A percentile compares a stretch with the other conserved stretches of the same genome.
Conservation (phyloP, 257 asterid genomes). For the Galeopsis tetrahit region DNA sequence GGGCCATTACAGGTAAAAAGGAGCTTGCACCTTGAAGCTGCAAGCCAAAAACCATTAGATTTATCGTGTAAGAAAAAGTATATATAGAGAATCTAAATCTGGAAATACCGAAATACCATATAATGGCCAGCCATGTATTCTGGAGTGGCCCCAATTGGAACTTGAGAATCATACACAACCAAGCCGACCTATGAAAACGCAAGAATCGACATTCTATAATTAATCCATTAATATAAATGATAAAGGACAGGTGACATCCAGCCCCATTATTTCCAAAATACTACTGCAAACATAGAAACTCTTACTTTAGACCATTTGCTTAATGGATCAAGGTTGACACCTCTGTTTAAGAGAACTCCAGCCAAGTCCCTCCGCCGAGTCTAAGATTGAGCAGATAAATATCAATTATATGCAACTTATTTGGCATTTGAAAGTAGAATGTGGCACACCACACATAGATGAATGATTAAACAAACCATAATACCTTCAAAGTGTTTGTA, state of each 20-base stretch:
- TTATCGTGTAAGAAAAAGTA: constrained; percentile 12
- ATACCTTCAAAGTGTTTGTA: constrained; percentile 89
- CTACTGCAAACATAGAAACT: constrained; percentile 6
- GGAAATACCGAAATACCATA: constrained; percentile 57
- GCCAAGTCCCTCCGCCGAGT: constrained; percentile 98
- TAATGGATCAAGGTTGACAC: constrained; percentile 92
- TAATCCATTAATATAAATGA: constrained; percentile 6
- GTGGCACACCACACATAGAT: background rate
- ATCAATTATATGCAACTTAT: constrained; percentile 32
- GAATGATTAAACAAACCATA: background rate
- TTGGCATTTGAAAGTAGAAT: constrained; percentile 1
- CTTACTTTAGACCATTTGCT: constrained; percentile 99
- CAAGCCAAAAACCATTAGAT: constrained; percentile 40
- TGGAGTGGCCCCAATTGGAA: constrained; percentile 97
- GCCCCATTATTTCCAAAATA: constrained; percentile 11
- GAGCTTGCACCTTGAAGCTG: constrained; percentile 98
- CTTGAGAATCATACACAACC: constrained; percentile 94
- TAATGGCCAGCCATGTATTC: constrained; percentile 99
- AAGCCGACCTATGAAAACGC: constrained; percentile 73
- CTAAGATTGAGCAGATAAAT: constrained; percentile 42
- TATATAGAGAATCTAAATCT: constrained; percentile 18
- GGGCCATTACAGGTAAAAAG: constrained; percentile 95
- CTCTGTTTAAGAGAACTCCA: constrained; percentile 87
- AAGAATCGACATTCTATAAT: constrained; percentile 1
- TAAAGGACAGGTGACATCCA: constrained; percentile 1